These are phyloP conservation scores for Coccomyxa subellipsoidea DNA, from an alignment of 163 green algal species.

Conservation along the genomic window DNA sequence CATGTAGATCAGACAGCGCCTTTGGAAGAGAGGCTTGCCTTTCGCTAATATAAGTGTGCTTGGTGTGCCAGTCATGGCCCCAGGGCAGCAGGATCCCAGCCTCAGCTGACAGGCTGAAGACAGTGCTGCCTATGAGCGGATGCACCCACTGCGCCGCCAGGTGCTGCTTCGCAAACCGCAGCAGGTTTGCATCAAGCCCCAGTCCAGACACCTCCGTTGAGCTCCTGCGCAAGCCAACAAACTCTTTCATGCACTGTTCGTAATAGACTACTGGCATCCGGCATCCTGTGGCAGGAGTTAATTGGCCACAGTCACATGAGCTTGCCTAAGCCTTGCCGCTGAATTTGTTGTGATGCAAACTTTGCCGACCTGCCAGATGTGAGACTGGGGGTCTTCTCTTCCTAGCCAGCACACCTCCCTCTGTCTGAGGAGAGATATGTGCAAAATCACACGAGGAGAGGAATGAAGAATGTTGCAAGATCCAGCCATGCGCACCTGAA, in stretches of 20 bases:
- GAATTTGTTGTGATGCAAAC: too few species aligned
- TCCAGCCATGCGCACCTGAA: conserved; percentile 7
- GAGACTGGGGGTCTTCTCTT: too few species aligned
- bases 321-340: too few species aligned
- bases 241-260: too few species aligned
- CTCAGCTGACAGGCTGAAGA: conserved; percentile 7
- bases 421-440: not conserved
- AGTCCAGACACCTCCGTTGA: conserved; percentile 30
- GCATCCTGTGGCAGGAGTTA: too few species aligned
- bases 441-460: not conserved
- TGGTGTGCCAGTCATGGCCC: conserved; percentile 1
- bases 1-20: too few species aligned
- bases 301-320: too few species aligned
- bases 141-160: conserved; percentile 13
- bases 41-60: conserved; percentile 35
- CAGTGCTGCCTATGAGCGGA: not conserved
- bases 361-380: too few species aligned
- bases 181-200: conserved; percentile 24
- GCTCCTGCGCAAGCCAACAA: not conserved
- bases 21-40: not conserved
- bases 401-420: too few species aligned
- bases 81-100: conserved; percentile 38
- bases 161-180: conserved; percentile 33
- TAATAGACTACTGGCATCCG: too few species aligned
- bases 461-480: not conserved